Evolutionary conservation across 2,329 filamentous ascomycete species (phyloP), one percentile per base, ranked within the genome.

Genomic region (Aquanectria penicillioides): DNA sequence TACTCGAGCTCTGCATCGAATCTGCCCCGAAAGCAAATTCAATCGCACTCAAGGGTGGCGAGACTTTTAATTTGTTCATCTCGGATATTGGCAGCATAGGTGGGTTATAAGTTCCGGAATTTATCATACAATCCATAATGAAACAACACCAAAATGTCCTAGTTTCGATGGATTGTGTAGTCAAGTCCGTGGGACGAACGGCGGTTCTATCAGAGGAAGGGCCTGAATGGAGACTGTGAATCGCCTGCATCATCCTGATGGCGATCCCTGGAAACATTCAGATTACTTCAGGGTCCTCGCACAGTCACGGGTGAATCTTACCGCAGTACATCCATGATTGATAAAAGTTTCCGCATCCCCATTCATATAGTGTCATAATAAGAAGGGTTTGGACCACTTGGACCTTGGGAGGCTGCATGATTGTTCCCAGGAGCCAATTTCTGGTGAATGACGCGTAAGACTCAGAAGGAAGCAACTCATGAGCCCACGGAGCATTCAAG

Each of bases 91-190:
- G 68, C 1, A 75, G 63, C 62, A 74, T 72, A 11, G 69, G 70
- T 4, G 73, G 71, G 9, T 73, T 70, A 20, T 74, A 73, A 0
- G 71, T 76, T 2, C 75, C 76, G 9, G 74, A 78, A 43, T 75
- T 74, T 37, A 80, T 69, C 61, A 78, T 72, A 26, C 77, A 73
- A 58, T 79, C 77, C 68, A 80, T 74, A 37, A 80, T 72, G 51
- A 78, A 79, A 60, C 77, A 79, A 0, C 71, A 71, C 77, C 77
- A 80, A 53, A 77, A 77, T 1, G 77, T 78, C 11, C 77, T 69
- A 8, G 73, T 77, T 36, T 76, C 69, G 17, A 75, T 71, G 3
- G 73, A 67, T 2, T 66, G 59, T 3, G 57, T 50, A 3, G 63
- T 62, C 0, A 66, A 62, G 29, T 75, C 71, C 4, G 74, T 62